Evolutionary conservation across 805 yeast genomes (phyloP).

Genomic region (Ogataea pini): DNA sequence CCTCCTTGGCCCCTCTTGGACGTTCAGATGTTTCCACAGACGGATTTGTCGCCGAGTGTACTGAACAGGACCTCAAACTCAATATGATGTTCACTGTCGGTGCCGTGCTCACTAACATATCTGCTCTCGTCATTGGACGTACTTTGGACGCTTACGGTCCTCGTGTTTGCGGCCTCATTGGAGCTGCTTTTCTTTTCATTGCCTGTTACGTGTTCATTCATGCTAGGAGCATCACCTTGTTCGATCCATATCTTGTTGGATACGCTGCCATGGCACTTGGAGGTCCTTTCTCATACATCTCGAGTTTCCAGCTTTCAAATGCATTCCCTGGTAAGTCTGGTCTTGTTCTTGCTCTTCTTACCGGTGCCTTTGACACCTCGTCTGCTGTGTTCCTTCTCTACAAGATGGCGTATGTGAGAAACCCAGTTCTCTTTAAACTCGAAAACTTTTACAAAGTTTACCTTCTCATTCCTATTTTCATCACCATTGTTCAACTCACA

Average conservation of each 20-base stretch:
- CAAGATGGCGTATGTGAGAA: constrained; percentile 40
- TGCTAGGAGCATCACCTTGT: constrained; percentile 32
- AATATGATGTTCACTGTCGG: constrained; percentile 61
- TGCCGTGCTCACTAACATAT: constrained; percentile 55
- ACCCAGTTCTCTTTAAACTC: constrained; percentile 40
- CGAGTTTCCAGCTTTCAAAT: constrained; percentile 57
- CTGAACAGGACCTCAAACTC: constrained; percentile 53
- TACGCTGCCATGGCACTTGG: constrained; percentile 56
- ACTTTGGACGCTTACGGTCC: constrained; percentile 54
- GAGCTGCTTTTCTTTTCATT: constrained; percentile 46
- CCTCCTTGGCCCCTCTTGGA: not conserved
- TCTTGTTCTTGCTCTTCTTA: constrained; percentile 50
- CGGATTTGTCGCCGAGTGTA: constrained; percentile 44
- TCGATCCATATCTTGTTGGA: constrained; percentile 56
- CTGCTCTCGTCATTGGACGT: constrained; percentile 53
- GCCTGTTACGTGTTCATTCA: constrained; percentile 49
- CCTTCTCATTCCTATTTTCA: constrained; percentile 50
- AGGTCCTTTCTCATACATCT: constrained; percentile 58
- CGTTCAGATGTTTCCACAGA: constrained; percentile 20
- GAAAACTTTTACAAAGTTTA: constrained; percentile 48
- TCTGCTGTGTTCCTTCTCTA: constrained; percentile 55
- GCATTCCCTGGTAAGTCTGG: constrained; percentile 57
- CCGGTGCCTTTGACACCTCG: constrained; percentile 62
- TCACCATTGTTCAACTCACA: constrained; percentile 44
- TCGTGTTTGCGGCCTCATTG: constrained; percentile 52